A percentile compares a stretch with the other conserved stretches of the same genome.
phyloP scores from a whole-genome alignment of 2,329 filamentous ascomycete species.

The Aspergillus puulaauensis region DNA sequence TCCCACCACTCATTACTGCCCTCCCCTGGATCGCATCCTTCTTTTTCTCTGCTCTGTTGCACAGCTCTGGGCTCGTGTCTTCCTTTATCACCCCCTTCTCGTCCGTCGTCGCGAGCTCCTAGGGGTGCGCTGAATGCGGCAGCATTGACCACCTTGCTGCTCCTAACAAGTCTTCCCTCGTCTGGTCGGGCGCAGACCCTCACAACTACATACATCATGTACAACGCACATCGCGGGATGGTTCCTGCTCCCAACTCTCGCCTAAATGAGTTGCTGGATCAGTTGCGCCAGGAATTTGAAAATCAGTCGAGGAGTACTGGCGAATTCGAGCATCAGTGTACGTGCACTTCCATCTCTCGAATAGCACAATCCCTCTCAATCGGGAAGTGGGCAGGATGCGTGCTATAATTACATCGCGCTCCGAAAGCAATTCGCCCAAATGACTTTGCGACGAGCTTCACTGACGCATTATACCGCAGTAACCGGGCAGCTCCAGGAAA shows the following conservation, averaged over 20 bases:
- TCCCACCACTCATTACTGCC: slow-evolving; percentile 1
- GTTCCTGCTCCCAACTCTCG: slow-evolving; percentile 69
- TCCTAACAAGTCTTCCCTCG: slow-evolving; percentile 14
- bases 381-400: neutral
- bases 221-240: slow-evolving; percentile 82
- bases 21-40: neutral
- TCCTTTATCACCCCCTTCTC: neutral
- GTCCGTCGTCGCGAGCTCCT: slow-evolving; percentile 14
- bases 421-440: neutral
- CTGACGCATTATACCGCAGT: slow-evolving; percentile 55
- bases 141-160: slow-evolving; percentile 19
- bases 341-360: slow-evolving; percentile 43
- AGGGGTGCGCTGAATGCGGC: slow-evolving; percentile 25
- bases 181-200: slow-evolving; percentile 8
- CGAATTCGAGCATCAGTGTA: slow-evolving; percentile 92
- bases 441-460: neutral
- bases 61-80: neutral
- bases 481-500: slow-evolving; percentile 85
- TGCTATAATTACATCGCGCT: neutral
- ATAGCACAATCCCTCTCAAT: neutral
- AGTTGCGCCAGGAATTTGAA: slow-evolving; percentile 88
- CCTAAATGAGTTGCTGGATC: slow-evolving; percentile 87
- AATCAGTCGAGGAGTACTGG: slow-evolving; percentile 76
- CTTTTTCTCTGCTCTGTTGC: neutral
- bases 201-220: slow-evolving; percentile 59